A percentile compares a stretch with the other conserved stretches of the same genome.
These are phyloP conservation scores for Neurospora terricola DNA, from an alignment of 495 filamentous ascomycete species.

Conservation along the genomic window DNA sequence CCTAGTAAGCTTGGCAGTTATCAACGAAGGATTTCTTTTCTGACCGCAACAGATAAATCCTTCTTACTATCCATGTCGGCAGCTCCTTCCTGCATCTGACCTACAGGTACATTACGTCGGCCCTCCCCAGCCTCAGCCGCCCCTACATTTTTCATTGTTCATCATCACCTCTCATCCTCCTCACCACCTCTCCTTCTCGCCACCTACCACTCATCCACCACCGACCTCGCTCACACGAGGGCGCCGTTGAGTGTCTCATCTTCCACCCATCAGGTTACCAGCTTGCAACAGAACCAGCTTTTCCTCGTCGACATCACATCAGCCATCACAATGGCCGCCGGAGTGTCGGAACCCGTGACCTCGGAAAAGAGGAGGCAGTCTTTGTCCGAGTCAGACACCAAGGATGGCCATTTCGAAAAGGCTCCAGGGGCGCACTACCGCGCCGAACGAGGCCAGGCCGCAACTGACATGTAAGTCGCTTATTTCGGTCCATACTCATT, in stretches of 20 bases:
- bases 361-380: background rate
- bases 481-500: background rate
- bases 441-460: conserved; percentile 48
- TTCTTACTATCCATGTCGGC: background rate
- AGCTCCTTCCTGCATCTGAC: background rate
- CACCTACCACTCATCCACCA: background rate
- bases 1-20: background rate
- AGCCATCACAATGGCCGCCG: background rate
- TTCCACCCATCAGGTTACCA: background rate
- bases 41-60: background rate
- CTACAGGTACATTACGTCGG: background rate
- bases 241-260: background rate
- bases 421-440: conserved; percentile 24
- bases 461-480: conserved; percentile 47
- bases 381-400: background rate
- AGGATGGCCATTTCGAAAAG: background rate
- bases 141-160: background rate
- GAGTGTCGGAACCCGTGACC: background rate
- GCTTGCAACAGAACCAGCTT: background rate
- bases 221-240: background rate
- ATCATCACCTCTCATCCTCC: background rate
- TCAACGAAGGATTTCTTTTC: background rate
- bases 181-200: background rate
- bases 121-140: background rate
- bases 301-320: background rate